phyloP scores from a whole-genome alignment of 495 filamentous ascomycete species.

The Usnea hakonensis region DNA sequence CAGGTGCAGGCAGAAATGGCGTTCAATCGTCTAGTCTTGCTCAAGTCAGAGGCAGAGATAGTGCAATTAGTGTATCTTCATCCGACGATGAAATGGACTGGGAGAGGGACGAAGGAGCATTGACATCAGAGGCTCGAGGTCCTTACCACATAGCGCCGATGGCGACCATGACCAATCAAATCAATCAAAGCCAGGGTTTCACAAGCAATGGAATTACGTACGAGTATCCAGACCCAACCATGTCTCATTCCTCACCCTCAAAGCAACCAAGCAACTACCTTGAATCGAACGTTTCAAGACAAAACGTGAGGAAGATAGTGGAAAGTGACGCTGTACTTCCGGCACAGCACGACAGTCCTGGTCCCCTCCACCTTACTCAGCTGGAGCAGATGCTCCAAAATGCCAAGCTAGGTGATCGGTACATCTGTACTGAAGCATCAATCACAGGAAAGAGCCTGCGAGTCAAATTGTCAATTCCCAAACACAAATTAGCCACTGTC shows the following conservation, averaged over 20 bases:
- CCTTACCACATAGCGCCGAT: conserved; percentile 23
- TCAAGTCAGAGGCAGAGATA: neutral
- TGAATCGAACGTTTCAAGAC: conserved; percentile 14
- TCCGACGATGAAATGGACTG: neutral
- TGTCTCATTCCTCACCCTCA: conserved; percentile 7
- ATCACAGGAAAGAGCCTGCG: conserved; percentile 21
- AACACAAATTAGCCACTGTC: conserved; percentile 13
- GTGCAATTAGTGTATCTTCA: neutral
- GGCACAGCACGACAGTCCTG: neutral
- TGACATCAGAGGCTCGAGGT: neutral
- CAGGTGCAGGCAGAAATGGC: neutral
- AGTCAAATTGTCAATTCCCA: conserved; percentile 21
- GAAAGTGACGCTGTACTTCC: neutral
- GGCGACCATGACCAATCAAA: conserved; percentile 28
- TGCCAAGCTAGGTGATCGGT: conserved; percentile 23
- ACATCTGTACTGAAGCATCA: conserved; percentile 21
- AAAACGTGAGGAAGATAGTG: conserved; percentile 20
- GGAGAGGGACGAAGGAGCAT: neutral
- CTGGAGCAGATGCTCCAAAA: conserved; percentile 19
- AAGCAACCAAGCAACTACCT: conserved; percentile 14
- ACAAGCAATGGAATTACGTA: conserved; percentile 19
- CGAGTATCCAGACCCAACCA: conserved; percentile 26
- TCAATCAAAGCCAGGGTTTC: conserved; percentile 15
- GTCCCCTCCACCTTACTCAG: conserved; percentile 7
- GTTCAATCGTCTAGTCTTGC: neutral